Base-by-base conservation (phyloP, 495 filamentous ascomycete species). In the Penicillium bialowiezense region DNA sequence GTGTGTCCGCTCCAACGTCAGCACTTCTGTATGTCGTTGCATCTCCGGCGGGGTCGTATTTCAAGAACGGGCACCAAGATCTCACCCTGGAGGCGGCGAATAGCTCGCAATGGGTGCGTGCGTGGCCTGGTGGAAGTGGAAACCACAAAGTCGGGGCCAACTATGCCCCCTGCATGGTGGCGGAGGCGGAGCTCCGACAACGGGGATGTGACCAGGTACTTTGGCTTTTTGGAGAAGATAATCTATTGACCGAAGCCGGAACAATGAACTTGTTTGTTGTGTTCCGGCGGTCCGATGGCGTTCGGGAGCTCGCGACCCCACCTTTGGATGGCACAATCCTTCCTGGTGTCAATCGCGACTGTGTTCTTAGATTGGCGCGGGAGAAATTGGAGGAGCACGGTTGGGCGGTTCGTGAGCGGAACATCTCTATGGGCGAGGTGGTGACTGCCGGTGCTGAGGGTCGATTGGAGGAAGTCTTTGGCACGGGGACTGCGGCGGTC, bases 191-290 rank as follows among this genome's bases (percentile, higher is more conserved):
- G 34, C 57, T 52, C 4, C 20, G 37, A 12, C n/a, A 23, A 2
- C 57, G 44, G 10, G 62, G 62, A 3, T 62, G 36, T 41, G 34
- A 66, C 14, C 62, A 66, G 42, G 42, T 66, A 9, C 51, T 66
- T 3, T 66, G 62, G 62, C 54, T 66, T 2, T 64, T 59, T 26
- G 60, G 60, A 1, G 80, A 87, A 41, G 86, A 93, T 68, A 84
- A 90, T 51, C 88, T 77, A 56, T 76, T 90, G 14, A 95, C 90
- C 28, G 90, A 95, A 66, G 90, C 88, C 18, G 90, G 90, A 35
- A 90, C 88, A 36, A 95, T 92, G 88, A 95, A 95, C 67, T 76
- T 95, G 51, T 95, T 93, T 58, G 79, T 81, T 3, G 84, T 51
- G 15, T 1, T 23, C n/a, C 81, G 15, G 63, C 89, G 50, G 70